Conservation (phyloP, 257 asterid species). For the Verbena officinalis region DNA sequence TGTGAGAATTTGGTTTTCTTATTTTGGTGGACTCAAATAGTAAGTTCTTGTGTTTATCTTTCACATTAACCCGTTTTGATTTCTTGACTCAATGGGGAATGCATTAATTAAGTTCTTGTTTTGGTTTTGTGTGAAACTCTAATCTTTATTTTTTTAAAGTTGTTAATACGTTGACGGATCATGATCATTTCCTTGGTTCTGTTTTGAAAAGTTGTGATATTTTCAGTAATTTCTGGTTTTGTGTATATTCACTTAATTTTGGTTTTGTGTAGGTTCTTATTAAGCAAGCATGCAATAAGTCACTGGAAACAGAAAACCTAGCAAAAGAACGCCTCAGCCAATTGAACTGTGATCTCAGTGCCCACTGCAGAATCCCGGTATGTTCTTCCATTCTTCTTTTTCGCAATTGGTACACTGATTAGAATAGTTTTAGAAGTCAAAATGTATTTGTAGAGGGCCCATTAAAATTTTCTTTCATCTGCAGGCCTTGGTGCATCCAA, state of each 20-base stretch:
- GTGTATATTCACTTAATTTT: too few species aligned
- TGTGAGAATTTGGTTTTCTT: background rate
- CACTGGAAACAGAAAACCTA: conserved; percentile 51
- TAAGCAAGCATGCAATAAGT: conserved; percentile 53
- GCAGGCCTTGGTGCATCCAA: conserved; percentile 62
- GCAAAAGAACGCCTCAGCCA: conserved; percentile 63
- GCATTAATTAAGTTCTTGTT: too few species aligned
- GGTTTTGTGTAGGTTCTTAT: conserved; percentile 40
- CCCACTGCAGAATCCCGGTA: conserved; percentile 73
- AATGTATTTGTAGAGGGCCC: background rate
- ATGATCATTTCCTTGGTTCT: too few species aligned
- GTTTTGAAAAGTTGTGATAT: background rate
- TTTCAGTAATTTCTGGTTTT: background rate
- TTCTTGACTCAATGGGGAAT: too few species aligned
- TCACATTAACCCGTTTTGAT: background rate
- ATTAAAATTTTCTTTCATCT: background rate
- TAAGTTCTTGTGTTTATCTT: background rate
- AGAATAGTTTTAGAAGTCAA: background rate
- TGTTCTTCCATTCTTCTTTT: conserved; percentile 30
- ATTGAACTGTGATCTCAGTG: conserved; percentile 58
- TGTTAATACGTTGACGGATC: too few species aligned
- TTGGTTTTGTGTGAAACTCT: too few species aligned
- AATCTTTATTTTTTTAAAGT: too few species aligned
- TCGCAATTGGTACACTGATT: background rate
- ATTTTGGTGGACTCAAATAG: background rate